Evolutionary conservation across 1,139 yeast species (phyloP).

Genomic region (Geotrichum histeridarum): DNA sequence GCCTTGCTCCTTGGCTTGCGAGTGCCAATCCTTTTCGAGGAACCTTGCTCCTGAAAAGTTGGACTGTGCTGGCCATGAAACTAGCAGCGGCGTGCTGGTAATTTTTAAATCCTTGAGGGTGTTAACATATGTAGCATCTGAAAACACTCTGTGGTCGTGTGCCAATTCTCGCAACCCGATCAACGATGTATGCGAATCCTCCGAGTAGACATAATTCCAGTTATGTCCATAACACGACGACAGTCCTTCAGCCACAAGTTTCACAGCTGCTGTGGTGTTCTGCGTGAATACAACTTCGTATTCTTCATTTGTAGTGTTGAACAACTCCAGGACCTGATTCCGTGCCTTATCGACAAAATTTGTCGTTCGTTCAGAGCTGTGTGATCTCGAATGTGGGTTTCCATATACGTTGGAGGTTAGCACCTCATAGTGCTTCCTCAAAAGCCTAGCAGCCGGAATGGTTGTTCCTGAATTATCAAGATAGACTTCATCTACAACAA

Average conservation of each 20-base stretch:
- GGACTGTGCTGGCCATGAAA: constrained; percentile 43
- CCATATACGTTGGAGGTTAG: constrained; percentile 32
- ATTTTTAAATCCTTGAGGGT: constrained; percentile 4
- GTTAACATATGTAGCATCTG: constrained; percentile 17
- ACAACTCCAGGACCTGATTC: constrained; percentile 31
- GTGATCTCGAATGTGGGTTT: constrained; percentile 42
- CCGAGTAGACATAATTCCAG: constrained; percentile 30
- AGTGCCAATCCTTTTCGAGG: constrained; percentile 32
- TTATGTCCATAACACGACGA: constrained; percentile 19
- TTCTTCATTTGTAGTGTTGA: constrained; percentile 36
- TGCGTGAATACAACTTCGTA: constrained; percentile 41
- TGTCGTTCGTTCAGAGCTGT: constrained; percentile 32
- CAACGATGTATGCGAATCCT: constrained; percentile 42
- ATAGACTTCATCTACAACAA: constrained; percentile 28
- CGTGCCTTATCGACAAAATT: constrained; percentile 32
- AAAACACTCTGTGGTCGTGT: constrained; percentile 16
- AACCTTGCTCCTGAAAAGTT: constrained; percentile 41
- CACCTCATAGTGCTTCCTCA: constrained; percentile 27
- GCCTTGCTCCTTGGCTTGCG: constrained; percentile 6
- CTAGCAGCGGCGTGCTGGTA: constrained; percentile 20
- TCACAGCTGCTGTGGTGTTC: constrained; percentile 41
- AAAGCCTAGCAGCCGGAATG: constrained; percentile 32
- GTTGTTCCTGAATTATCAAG: constrained; percentile 44
- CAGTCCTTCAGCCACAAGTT: constrained; percentile 38
- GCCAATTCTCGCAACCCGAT: constrained; percentile 40